Evolutionary conservation across 2,329 filamentous ascomycete genomes (phyloP).

Genomic region (Botrytis byssoidea): DNA sequence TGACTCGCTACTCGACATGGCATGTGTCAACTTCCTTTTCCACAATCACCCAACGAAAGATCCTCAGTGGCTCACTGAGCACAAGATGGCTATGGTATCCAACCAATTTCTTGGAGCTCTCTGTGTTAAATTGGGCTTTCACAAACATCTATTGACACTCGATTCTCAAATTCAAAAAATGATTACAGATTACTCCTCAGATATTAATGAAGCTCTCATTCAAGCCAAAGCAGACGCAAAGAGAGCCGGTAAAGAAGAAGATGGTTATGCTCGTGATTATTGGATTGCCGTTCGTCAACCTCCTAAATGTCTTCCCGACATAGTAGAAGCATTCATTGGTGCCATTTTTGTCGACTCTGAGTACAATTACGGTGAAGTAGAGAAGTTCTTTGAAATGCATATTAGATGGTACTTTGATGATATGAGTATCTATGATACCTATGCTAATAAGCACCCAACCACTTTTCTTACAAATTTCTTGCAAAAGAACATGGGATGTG

Average conservation of each 20-base stretch:
- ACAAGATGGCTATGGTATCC: slow-evolving; percentile 99
- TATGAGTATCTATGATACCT: slow-evolving; percentile 84
- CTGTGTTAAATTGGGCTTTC: slow-evolving; percentile 73
- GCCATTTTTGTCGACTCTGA: slow-evolving; percentile 87
- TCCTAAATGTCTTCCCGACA: slow-evolving; percentile 77
- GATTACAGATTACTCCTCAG: slow-evolving; percentile 55
- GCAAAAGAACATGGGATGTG: slow-evolving; percentile 63
- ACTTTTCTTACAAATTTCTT: slow-evolving; percentile 68
- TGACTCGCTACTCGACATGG: slow-evolving; percentile 84
- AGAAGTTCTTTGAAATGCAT: slow-evolving; percentile 72
- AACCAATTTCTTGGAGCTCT: slow-evolving; percentile 90
- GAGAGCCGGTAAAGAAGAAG: slow-evolving; percentile 39
- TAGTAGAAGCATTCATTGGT: slow-evolving; percentile 85
- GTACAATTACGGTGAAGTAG: slow-evolving; percentile 73
- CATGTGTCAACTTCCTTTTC: slow-evolving; percentile 79
- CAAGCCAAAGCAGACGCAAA: slow-evolving; percentile 39
- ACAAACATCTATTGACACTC: slow-evolving; percentile 66
- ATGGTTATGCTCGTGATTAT: slow-evolving; percentile 58
- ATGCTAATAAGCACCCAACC: slow-evolving; percentile 81
- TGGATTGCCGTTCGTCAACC: slow-evolving; percentile 65
- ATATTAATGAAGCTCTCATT: slow-evolving; percentile 55
- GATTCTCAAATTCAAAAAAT: slow-evolving; percentile 45
- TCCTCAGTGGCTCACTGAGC: slow-evolving; percentile 95
- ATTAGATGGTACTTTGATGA: slow-evolving; percentile 78
- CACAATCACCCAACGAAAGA: slow-evolving; percentile 73